Base-by-base conservation (phyloP, 768 basidiomycete species). In the Kwoniella mangroviensis region DNA sequence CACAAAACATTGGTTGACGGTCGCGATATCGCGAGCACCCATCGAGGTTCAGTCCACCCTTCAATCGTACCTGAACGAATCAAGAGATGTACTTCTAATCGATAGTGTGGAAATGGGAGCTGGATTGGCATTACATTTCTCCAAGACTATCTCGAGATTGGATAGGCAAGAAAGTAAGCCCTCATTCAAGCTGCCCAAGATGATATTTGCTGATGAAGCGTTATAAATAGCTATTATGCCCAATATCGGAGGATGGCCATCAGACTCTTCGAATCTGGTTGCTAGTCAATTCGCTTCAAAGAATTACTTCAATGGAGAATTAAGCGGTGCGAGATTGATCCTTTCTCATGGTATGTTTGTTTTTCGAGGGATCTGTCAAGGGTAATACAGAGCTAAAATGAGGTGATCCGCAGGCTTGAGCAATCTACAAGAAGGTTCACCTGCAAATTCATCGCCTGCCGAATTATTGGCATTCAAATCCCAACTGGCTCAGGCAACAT, bases 11-110 rank as follows among this genome's bases (percentile, higher is more conserved):
- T 99, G 96, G 96, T 91, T 99, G 68, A 89, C 91, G 67, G 84
- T 93, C 51, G 94, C 92, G 1, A 85, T 98, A 42, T 88, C 90
- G 12, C 89, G 94, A 21, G 93, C 95, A 1, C 96, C 96, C 0
- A 88, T 94, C 80, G 95, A 97, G 81, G 84, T 98, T 58, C 94
- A 95, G 71, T 92, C 94, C 0, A 93, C 93, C 0, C 85, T 99
- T 64, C 94, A 96, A 87, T 92, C 91, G 88, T 98, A 99, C 81
- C 87, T 98, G 26, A 87, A 91, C 57, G 86, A 90, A 28, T 90
- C 90, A 73, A 89, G 90, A 74, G 88, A 90, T 0, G 84, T 88
- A 5, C 86, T 89, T 12, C 86, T 89, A n/a, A 85, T 90, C 3
- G 91, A 91, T 62, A 86, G 89, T 34, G 89, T 92, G 9, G 96